Evolutionary conservation across 805 yeast species (phyloP), one percentile per base, ranked within the genome.

Genomic region (Lachancea lanzarotensis): DNA sequence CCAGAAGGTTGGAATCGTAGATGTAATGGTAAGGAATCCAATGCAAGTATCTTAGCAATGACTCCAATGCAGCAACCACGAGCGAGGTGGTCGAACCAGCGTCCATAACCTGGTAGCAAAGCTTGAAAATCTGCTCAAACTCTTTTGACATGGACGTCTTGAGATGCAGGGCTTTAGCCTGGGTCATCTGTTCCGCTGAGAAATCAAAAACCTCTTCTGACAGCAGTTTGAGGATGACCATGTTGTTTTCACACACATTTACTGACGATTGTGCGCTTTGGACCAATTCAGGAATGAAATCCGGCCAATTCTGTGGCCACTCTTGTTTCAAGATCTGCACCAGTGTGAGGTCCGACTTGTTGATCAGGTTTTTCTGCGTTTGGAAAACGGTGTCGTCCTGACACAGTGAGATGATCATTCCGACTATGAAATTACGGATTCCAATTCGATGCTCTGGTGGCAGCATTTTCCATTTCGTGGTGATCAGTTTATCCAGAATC

Each of bases 281-380:
- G 38, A 91, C 93, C 45, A 93, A 78, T 64, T 93, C 98, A 15
- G 96, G 96, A 41, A 93, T 84, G 59, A 93, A 93, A 57, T 83
- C 85, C 16, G 98, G 98, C 99, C 99, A 93, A 64, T 90, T 85
- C 55, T 82, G 87, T 29, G 99, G 99, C 99, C 99, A 93, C 64
- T 93, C 99, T 68, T 93, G 98, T 60, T 93, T 93, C 59, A 93
- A 78, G 42, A 93, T 82, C 60, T 90, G 95, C 31, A 93, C 98
- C 57, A 93, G 72, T 13, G 98, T 91, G 59, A 93, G 74, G 68
- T 93, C 96, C 56, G 90, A 89, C 66, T 93, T 93, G 70, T 84
- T 87, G 60, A 93, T 87, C 59, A 93, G 74, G 17, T 96, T 81
- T 58, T 82, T 82, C 60, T 88, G 88, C 35, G 75, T 67, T 40